A percentile compares a stretch with the other conserved stretches of the same genome.
phyloP scores from a whole-genome alignment of 208 protist species.

The Herpetomonas muscarum region DNA sequence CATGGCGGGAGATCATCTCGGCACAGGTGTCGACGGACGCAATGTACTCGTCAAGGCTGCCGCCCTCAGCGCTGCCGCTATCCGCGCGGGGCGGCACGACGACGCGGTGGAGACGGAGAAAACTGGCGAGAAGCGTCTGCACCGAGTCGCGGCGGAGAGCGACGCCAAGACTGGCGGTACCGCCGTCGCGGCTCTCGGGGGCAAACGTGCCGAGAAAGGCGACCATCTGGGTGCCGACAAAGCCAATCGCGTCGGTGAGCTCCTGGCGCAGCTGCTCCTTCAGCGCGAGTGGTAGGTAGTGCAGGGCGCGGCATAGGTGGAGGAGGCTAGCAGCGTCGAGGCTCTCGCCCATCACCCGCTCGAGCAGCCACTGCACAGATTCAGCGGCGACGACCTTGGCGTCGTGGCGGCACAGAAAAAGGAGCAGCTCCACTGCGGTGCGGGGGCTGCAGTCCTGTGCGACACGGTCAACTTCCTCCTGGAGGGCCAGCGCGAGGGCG shows the following conservation, averaged over 20 bases:
- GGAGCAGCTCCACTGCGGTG: conserved; percentile 55
- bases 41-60: too few relatives aligned
- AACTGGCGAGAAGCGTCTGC: too few relatives aligned
- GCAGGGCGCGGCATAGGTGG: conserved; percentile 36
- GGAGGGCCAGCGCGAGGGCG: conserved; percentile 39
- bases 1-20: conserved; percentile 43
- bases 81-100: too few relatives aligned
- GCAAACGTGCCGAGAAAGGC: background rate
- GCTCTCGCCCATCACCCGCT: conserved; percentile 54
- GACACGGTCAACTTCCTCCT: conserved; percentile 56
- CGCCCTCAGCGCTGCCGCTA: too few relatives aligned
- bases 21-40: conserved; percentile 42
- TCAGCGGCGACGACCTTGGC: conserved; percentile 37
- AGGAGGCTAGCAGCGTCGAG: conserved; percentile 49
- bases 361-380: conserved; percentile 56
- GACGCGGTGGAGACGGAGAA: too few relatives aligned
- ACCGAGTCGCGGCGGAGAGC: too few relatives aligned
- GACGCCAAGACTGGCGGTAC: too few relatives aligned
- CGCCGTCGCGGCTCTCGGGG: too few relatives aligned
- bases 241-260: background rate
- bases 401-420: conserved; percentile 62
- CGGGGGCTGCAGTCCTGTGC: conserved; percentile 64
- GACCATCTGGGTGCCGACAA: background rate
- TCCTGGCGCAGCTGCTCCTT: conserved; percentile 12
- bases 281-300: conserved; percentile 31